Base-by-base conservation (phyloP, 2,329 filamentous ascomycete species). In the Domatiomyces globalis region DNA sequence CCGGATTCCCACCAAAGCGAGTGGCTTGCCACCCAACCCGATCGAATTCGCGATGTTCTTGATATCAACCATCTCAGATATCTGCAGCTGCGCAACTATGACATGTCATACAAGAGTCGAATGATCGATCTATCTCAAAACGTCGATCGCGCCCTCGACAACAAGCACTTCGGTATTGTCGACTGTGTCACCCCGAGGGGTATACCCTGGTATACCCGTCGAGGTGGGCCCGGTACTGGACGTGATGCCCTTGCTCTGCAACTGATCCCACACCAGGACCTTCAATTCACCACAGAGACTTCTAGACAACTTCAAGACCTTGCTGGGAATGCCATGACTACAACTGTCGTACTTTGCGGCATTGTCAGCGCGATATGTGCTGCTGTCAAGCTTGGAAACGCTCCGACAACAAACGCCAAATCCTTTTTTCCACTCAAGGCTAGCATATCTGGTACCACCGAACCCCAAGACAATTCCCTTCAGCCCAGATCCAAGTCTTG, bases 261-360 rank as follows among this genome's bases (percentile, higher is more conserved):
- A 58, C 85, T 85, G 1, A 69, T 89, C 47, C 82, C 83, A 0
- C 63, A 82, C 1, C 67, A 80, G 50, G 73, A 75, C 47, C 68
- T 89, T 9, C 68, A 79, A 0, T 71, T 87, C n/a, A 80, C 77
- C 0, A 74, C 74, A 7, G 81, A 89, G 59, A 76, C 73, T 0
- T 72, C 81, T 46, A 65, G 67, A 1, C 70, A 88, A 17, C 69
- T 86, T 2, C 78, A 82, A 55, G 79, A 87, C 56, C 68, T 90
- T 1, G 84, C 83, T 1, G 85, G 85, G 0, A 90, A 92, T 63
- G 85, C 85, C 0, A 90, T 90, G 85, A 80, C 77, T 1, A 79
- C 79, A 0, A 84, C 85, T 0, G 82, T 87, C 0, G 78, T 88
- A 8, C 83, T 81, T 2, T 72, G 76, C 1, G 76, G 77, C 0